Conservation (phyloP, 768 basidiomycete genomes). For the Boletus speciosus region DNA sequence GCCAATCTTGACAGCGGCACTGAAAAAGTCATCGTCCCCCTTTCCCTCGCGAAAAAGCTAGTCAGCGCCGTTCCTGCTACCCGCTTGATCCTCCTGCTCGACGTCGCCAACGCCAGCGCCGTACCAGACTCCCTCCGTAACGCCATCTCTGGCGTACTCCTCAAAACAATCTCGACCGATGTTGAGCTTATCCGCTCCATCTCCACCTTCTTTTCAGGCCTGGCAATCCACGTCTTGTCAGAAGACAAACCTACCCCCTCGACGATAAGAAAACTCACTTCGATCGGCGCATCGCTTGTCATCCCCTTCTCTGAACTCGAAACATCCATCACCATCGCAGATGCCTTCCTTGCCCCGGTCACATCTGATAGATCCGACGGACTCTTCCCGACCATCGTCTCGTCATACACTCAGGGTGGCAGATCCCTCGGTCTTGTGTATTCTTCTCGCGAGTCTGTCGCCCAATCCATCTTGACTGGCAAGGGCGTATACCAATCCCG, state of each 20-base stretch:
- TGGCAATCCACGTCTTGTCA: conserved; percentile 59
- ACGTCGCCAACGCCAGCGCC: conserved; percentile 67
- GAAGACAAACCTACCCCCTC: conserved; percentile 52
- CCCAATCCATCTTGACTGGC: conserved; percentile 82
- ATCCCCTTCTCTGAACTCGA: conserved; percentile 66
- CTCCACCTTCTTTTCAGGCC: conserved; percentile 66
- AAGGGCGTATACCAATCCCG: conserved; percentile 96
- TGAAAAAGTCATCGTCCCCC: conserved; percentile 73
- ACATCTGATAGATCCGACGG: conserved; percentile 87
- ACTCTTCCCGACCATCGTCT: conserved; percentile 89
- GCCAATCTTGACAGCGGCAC: conserved; percentile 74
- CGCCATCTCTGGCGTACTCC: conserved; percentile 73
- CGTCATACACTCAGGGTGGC: conserved; percentile 61
- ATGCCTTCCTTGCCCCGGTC: conserved; percentile 82
- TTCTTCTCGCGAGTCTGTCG: conserved; percentile 83
- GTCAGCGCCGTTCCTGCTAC: conserved; percentile 66
- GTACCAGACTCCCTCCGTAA: conserved; percentile 72
- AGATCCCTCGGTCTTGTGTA: conserved; percentile 91
- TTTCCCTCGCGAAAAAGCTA: conserved; percentile 61
- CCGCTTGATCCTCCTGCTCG: conserved; percentile 73
- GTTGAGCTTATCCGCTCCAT: conserved; percentile 75
- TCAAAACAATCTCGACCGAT: conserved; percentile 71
- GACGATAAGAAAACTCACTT: conserved; percentile 56
- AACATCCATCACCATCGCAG: conserved; percentile 66
- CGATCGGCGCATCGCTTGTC: conserved; percentile 61